Evolutionary conservation across 2,329 filamentous ascomycete species (phyloP), one percentile per base, ranked within the genome.

Genomic region (Hypomyces rosellus): DNA sequence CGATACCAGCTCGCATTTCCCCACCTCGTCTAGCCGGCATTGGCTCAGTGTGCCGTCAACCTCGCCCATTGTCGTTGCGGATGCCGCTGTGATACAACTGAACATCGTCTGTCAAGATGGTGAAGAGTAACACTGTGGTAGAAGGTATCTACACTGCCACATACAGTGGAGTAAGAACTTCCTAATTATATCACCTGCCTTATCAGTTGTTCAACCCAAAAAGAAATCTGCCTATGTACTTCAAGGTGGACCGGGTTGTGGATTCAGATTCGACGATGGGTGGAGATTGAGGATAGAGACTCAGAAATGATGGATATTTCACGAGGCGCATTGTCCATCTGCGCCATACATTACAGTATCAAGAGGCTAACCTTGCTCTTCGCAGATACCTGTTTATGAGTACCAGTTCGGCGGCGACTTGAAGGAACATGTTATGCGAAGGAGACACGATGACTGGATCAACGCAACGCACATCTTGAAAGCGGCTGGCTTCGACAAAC

Each of bases 401-500:
- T 93, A 83, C 70, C 90, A 95, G 66, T 85, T 95, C 61, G 89
- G 85, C 34, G 77, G 76, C 58, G 89, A 95, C 65, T 65, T 84
- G 33, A 84, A 86, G 65, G 81, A 86, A 62, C 89, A 96, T 88
- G 88, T 97, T 57, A 99, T 99, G 93, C 86, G 93, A 68, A 83
- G 93, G 46, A 84, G 92, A 53, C 81, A 84, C 48, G 93, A 99
- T 69, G 84, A 97, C 70, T 99, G 92, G 90, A 93, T 99, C 73
- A 99, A 99, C 75, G 93, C 93, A n/a, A 99, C 93, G 48, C 93
- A 99, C 65, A 97, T 99, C 53, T 75, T 99, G 45, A 99, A 99
- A 66, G 89, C 95, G 38, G 93, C 93, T 55, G 92, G 92, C 50
- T 96, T 96, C 64, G 93, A 99, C 70, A 99, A 99, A 70, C 93